Base-by-base conservation (phyloP, 129 eudicot species). In the Chrysanthemum makinoi region DNA sequence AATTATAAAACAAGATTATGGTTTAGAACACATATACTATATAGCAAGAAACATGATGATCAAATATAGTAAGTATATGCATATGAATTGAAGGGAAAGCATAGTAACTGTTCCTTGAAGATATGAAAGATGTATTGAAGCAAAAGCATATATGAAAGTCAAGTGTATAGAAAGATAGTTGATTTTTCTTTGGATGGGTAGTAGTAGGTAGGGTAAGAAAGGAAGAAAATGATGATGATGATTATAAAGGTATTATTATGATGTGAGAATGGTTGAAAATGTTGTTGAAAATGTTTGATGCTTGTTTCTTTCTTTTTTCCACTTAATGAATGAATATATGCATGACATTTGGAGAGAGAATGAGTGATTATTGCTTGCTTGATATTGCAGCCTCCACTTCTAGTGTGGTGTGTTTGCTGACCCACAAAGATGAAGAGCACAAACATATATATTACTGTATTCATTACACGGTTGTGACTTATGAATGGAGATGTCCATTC, bases 181-280 rank as follows among this genome's bases (percentile, higher is more conserved):
- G 79, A 65, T 30, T 72, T 73, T 75, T 24, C 28, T 15, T 57
- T 72, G 78, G 68, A 75, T 46, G 80, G 43, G 77, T 71, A 82
- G 70, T 54, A 56, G 86, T 75, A 60, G 83, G 89, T 78, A 78
- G 83, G 80, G 62, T 51, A 63, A 75, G 72, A 49, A 70, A 66
- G 19, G 71, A 60, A 59, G 89, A 72, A 79, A 73, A 11, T 22
- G 17, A 61, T 61, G 20, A 63, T 63, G 24, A 75, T 75, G 63
- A 59, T 79, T 73, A 73, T 68, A 74, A 48, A 79, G 73, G 66
- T 22, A 62, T 53, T 69, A 71, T 12, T 20, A 77, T 82, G 84
- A 66, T 73, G 76, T 60, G 72, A 80, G 72, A 77, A 77, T 77
- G 72, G 81, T 77, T 77, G 81, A 70, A 74, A 65, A 53, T 71